Percentiles rank a stretch among this genome's conserved stretches.
Evolutionary conservation across 2,329 filamentous ascomycete species (phyloP).

Genomic region (Sporothrix dimorphospora): DNA sequence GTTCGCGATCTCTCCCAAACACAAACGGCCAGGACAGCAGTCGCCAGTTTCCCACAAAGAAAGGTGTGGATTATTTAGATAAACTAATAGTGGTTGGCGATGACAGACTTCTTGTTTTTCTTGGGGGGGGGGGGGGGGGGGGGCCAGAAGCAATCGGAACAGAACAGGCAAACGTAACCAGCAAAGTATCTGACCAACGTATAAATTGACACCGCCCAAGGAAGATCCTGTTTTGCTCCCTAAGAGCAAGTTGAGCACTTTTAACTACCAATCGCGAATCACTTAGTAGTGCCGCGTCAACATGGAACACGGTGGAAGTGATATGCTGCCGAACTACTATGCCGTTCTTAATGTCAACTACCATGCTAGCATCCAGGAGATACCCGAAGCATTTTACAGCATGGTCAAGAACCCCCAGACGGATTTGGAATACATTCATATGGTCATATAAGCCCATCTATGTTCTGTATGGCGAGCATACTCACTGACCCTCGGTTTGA

Average conservation of each 20-base stretch:
- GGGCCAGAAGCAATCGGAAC: neutral
- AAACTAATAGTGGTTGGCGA: neutral
- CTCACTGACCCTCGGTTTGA: neutral
- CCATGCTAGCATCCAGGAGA: neutral
- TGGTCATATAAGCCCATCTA: neutral
- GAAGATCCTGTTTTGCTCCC: neutral
- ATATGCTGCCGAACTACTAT: constrained; percentile 25
- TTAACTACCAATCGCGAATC: neutral
- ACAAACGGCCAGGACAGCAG: neutral
- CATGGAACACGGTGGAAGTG: neutral
- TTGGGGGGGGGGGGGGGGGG: too few species aligned
- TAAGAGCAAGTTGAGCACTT: neutral
- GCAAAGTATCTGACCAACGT: neutral
- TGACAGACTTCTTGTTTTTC: neutral
- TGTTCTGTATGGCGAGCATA: neutral
- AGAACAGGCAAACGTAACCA: neutral
- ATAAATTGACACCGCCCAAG: neutral
- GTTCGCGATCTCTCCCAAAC: neutral
- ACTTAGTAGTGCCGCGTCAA: too few species aligned
- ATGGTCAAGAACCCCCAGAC: neutral
- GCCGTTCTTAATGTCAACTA: constrained; percentile 12
- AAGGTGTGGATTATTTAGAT: too few species aligned
- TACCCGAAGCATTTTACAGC: neutral
- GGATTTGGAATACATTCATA: neutral
- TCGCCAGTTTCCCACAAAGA: too few species aligned